These are phyloP conservation scores for Dovyalis caffra DNA, from an alignment of 345 rosid genomes.

Conservation along the genomic window DNA sequence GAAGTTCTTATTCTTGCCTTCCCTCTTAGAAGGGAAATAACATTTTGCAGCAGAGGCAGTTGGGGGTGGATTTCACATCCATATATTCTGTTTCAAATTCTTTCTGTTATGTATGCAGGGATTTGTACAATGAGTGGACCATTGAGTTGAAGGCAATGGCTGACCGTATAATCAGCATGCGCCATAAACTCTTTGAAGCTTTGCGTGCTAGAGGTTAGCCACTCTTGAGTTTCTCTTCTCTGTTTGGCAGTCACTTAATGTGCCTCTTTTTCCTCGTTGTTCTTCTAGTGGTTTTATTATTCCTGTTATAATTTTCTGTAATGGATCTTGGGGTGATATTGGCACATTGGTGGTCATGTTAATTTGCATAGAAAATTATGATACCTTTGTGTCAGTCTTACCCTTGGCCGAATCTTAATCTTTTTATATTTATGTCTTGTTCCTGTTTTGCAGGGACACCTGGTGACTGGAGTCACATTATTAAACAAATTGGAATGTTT, in stretches of 20 bases:
- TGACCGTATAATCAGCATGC: slow-evolving; percentile 40
- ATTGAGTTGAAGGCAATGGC: slow-evolving; percentile 47
- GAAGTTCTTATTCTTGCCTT: background rate
- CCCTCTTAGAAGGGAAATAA: background rate
- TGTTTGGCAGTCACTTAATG: background rate
- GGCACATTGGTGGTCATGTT: background rate
- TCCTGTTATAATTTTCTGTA: background rate
- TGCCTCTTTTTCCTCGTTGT: background rate
- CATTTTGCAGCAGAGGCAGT: background rate
- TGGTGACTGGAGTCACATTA: slow-evolving; percentile 60
- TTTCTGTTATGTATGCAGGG: slow-evolving; percentile 28
- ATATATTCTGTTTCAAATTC: background rate
- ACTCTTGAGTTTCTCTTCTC: slow-evolving; percentile 5
- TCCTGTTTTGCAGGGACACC: slow-evolving; percentile 41
- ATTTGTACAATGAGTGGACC: slow-evolving; percentile 43
- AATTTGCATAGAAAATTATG: background rate
- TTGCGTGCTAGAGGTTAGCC: slow-evolving; percentile 43
- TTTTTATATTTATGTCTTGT: background rate
- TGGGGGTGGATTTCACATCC: background rate
- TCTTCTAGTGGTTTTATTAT: background rate
- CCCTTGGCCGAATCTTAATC: background rate
- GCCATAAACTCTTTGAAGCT: slow-evolving; percentile 40
- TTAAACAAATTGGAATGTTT: slow-evolving; percentile 51
- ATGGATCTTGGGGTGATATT: background rate
- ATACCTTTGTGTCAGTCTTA: background rate